Evolutionary conservation across 192 early-diverging fungal species (phyloP), one percentile per base, ranked within the genome.

Genomic region (Coemansia sp.): DNA sequence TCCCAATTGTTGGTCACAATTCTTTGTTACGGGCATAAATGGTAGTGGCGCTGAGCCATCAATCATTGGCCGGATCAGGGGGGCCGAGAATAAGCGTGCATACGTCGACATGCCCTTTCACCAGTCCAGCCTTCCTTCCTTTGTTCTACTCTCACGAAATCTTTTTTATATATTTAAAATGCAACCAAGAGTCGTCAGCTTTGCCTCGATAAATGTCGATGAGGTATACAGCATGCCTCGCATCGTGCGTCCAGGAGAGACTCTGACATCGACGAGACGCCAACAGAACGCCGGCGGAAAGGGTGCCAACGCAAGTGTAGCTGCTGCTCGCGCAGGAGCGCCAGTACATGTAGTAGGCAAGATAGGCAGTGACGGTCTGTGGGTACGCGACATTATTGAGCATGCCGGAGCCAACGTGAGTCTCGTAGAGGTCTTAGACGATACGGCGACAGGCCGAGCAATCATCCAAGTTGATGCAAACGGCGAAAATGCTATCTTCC

Each of bases 271-370:
- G 6, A 68, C 67, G 8, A 20, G 40, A 12, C 65, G 74, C 5
- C 66, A 73, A 67, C 62, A 68, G 36, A 72, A 72, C 63, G 84
- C 84, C 6, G 84, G 84, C 22, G 84, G 84, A 22, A 85, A 85
- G 58, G 92, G 96, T 7, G 92, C 95, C 9, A 98, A 98, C 62
- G 94, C 96, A 66, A 89, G 92, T 15, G 91, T 92, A 6, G 95
- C 96, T 12, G 76, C 93, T 12, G 92, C 91, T 24, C 71, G 88
- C 77, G 88, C 93, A 7, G 90, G 91, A 6, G 85, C 75, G 4
- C 72, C 84, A 9, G 88, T 94, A 5, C 85, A 87, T 60, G 87
- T 92, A 59, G 90, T 88, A 15, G 96, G 94, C 39, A 88, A 86
- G 62, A 85, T 98, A 12, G 96, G 96, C 17, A 75, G 76, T 9